Evolutionary conservation across 2,329 filamentous ascomycete species (phyloP), one percentile per base, ranked within the genome.

Genomic region (Blumeria hordei): DNA sequence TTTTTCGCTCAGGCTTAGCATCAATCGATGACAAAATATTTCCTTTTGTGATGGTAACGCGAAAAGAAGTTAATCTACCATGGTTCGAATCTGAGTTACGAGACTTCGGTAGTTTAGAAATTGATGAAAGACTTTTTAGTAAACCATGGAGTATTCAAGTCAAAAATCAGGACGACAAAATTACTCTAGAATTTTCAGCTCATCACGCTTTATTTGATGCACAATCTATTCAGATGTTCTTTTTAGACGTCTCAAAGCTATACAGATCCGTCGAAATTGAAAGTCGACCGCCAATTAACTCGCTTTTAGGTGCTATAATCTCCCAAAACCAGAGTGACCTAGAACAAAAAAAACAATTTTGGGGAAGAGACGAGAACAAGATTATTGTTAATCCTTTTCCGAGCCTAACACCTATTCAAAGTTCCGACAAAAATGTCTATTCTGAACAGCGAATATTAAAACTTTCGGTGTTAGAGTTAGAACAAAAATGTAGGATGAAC

Each of bases 121-220:
- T 32, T 10, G 11, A 39, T 6, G 52, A 57, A 8, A 55, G 56
- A 36, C 51, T 61, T 6, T 53, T 61, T 28, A 39, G 39, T 28
- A 53, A 53, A n/a, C 64, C 64, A 33, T 67, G 65, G 65, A 50
- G 55, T 8, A 50, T 67, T 39, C 57, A n/a, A 3, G 12, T 63
- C 11, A 11, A 16, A 1, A 11, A 57, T 14, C 21, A 60, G 1
- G 44, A 56, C 6, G 54, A 55, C 2, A 56, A 44, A 16, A 54
- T 21, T 1, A n/a, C 59, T 5, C 54, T 67, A 1, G 58, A 53
- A 45, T 61, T 66, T 21, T 63, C 56, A 18, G 63, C 60, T 2
- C 83, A 93, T 59, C 88, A 95, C 67, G 84, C 85, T 0, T 70
- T 95, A 0, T 95, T 93, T 60, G 88, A 95, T 68, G 88, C 87